These are phyloP conservation scores for Botryotinia globosa DNA, from an alignment of 2,329 filamentous ascomycete genomes.

Conservation along the genomic window DNA sequence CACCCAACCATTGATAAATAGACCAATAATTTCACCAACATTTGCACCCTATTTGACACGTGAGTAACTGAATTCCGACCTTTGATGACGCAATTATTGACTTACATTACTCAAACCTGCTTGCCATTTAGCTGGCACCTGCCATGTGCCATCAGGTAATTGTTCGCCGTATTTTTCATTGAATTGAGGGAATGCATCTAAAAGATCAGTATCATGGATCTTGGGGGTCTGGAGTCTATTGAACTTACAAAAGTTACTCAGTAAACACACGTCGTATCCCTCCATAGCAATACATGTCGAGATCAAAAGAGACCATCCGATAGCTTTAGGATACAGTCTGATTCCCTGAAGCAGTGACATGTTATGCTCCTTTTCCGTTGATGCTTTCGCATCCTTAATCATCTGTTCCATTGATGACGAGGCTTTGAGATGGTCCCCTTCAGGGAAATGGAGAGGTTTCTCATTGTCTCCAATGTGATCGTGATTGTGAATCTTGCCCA, in stretches of 20 bases:
- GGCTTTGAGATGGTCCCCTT: slow-evolving; percentile 12
- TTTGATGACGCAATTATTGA: background rate
- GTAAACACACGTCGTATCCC: slow-evolving; percentile 42
- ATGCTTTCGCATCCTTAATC: slow-evolving; percentile 18
- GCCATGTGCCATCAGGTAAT: slow-evolving; percentile 21
- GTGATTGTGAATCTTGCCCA: slow-evolving; percentile 1
- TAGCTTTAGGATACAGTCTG: slow-evolving; percentile 31
- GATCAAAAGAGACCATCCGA: slow-evolving; percentile 40
- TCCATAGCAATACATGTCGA: slow-evolving; percentile 45
- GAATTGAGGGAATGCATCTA: slow-evolving; percentile 39
- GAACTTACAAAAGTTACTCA: slow-evolving; percentile 40
- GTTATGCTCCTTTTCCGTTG: slow-evolving; percentile 21
- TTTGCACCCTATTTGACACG: slow-evolving; percentile 26
- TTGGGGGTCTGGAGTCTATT: background rate
- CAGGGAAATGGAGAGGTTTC: slow-evolving; percentile 17
- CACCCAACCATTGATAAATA: slow-evolving; percentile 48
- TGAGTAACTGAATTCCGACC: background rate
- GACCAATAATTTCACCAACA: slow-evolving; percentile 44
- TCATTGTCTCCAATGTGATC: slow-evolving; percentile 4
- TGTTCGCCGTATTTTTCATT: slow-evolving; percentile 37
- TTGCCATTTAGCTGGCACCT: slow-evolving; percentile 38
- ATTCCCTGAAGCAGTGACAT: slow-evolving; percentile 27
- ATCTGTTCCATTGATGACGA: slow-evolving; percentile 18
- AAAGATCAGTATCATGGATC: slow-evolving; percentile 30
- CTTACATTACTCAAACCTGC: slow-evolving; percentile 33